Conservation (phyloP, 2,329 filamentous ascomycete genomes). For the Cadophora luteo-olivacea region DNA sequence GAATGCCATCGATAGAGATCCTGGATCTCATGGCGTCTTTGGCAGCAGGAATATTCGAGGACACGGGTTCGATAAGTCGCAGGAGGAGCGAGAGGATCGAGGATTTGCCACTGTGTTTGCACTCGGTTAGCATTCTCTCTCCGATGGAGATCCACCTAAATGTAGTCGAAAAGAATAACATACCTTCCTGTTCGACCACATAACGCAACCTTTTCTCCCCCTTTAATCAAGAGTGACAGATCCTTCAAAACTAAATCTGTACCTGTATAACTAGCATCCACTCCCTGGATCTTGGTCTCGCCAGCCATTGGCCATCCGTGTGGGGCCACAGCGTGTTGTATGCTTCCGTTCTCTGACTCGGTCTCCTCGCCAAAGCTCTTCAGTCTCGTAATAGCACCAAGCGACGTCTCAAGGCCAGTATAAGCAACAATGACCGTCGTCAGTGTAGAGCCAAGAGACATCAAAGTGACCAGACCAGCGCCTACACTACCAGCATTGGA, state of each 20-base stretch:
- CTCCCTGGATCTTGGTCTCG: background rate
- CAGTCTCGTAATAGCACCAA: constrained; percentile 32
- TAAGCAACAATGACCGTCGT: constrained; percentile 28
- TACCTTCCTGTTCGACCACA: background rate
- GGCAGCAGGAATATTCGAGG: background rate
- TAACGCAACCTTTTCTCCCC: background rate
- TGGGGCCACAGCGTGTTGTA: constrained; percentile 4
- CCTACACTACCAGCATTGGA: constrained; percentile 36
- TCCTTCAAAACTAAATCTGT: background rate
- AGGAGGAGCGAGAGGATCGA: background rate
- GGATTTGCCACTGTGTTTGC: background rate
- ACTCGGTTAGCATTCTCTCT: background rate
- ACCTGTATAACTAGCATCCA: background rate
- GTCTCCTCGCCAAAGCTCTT: constrained; percentile 26
- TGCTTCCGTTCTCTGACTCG: constrained; percentile 1
- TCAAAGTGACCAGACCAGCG: constrained; percentile 39
- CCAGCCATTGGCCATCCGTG: constrained; percentile 17
- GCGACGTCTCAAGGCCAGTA: constrained; percentile 34
- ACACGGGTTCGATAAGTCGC: background rate
- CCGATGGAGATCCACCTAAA: background rate
- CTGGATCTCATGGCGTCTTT: background rate
- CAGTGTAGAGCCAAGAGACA: constrained; percentile 34
- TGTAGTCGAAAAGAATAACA: background rate
- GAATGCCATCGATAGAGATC: background rate
- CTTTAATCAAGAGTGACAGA: background rate